Percentiles rank a stretch among this genome's conserved stretches.
Evolutionary conservation across 2,329 filamentous ascomycete genomes (phyloP).

Genomic region (Monilinia vaccinii-corymbosi): DNA sequence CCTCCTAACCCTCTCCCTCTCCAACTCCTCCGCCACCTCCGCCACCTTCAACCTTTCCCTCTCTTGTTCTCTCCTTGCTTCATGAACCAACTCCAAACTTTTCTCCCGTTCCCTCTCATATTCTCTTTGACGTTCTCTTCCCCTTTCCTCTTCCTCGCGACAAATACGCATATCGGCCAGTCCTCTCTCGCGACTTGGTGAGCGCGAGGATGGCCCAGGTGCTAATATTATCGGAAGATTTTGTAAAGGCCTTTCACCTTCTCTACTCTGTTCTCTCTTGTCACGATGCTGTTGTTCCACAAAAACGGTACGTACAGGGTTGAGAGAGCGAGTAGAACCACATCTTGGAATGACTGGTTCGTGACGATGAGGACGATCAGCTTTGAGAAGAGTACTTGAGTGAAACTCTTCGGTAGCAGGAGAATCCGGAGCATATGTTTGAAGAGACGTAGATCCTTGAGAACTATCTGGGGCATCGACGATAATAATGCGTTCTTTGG

Average conservation of each 20-base stretch:
- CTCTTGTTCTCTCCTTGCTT: neutral
- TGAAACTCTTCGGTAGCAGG: constrained; percentile 24
- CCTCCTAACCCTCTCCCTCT: constrained; percentile 3
- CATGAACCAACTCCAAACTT: neutral
- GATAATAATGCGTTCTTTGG: constrained; percentile 37
- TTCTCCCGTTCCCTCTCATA: neutral
- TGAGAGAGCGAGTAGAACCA: constrained; percentile 17
- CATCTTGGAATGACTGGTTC: constrained; percentile 11
- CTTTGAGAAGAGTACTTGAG: constrained; percentile 22
- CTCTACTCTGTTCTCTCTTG: neutral
- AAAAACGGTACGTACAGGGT: constrained; percentile 10
- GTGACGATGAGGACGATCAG: constrained; percentile 22
- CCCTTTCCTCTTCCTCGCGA: constrained; percentile 5
- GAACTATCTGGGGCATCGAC: constrained; percentile 38
- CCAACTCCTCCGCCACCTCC: neutral
- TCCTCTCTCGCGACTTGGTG: neutral
- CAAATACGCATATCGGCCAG: neutral
- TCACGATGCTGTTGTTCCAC: neutral
- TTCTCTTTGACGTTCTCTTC: neutral
- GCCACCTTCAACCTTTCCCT: neutral
- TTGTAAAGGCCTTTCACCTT: neutral
- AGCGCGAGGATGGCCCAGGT: neutral
- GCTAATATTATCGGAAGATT: neutral
- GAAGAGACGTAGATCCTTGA: constrained; percentile 35
- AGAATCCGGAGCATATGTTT: constrained; percentile 33